These are phyloP conservation scores for Mycena filopes DNA, from an alignment of 768 basidiomycete species.

Conservation along the genomic window DNA sequence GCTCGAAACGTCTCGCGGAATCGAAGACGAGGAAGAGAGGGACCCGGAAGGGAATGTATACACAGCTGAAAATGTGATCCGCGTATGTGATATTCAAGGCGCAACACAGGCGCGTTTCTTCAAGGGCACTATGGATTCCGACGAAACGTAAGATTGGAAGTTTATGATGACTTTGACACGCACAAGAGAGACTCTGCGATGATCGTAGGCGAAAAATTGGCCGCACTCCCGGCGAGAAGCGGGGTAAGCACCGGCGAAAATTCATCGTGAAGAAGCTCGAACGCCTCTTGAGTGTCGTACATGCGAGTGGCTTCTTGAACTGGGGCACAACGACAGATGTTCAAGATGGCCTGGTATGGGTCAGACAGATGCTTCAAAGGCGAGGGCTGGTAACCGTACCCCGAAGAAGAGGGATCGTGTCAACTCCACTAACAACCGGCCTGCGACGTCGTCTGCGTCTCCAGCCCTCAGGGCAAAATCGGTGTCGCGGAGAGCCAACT, in stretches of 20 bases:
- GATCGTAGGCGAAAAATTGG: not conserved
- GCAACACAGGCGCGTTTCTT: not conserved
- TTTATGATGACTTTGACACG: not conserved
- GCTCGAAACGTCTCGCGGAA: not conserved
- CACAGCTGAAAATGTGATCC: not conserved
- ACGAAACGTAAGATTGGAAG: not conserved
- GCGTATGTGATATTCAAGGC: not conserved
- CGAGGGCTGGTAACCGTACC: not conserved
- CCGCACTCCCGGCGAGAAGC: not conserved
- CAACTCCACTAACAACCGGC: not conserved
- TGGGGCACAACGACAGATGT: not conserved
- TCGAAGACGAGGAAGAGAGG: conserved; percentile 2
- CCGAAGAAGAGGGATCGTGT: not conserved
- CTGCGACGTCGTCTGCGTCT: not conserved
- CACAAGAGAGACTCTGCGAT: not conserved
- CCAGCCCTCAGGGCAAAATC: not conserved
- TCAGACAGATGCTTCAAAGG: not conserved
- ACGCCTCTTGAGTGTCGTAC: not conserved
- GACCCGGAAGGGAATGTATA: not conserved
- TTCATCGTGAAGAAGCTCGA: not conserved
- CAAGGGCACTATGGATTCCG: not conserved
- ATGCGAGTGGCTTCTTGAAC: not conserved
- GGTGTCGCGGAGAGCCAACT: not conserved
- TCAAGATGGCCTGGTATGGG: not conserved
- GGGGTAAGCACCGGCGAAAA: not conserved